Percentiles rank a stretch among this genome's conserved stretches.
These are phyloP conservation scores for Malassezia cuniculi DNA, from an alignment of 1,284 basidiomycete species.

Conservation along the genomic window DNA sequence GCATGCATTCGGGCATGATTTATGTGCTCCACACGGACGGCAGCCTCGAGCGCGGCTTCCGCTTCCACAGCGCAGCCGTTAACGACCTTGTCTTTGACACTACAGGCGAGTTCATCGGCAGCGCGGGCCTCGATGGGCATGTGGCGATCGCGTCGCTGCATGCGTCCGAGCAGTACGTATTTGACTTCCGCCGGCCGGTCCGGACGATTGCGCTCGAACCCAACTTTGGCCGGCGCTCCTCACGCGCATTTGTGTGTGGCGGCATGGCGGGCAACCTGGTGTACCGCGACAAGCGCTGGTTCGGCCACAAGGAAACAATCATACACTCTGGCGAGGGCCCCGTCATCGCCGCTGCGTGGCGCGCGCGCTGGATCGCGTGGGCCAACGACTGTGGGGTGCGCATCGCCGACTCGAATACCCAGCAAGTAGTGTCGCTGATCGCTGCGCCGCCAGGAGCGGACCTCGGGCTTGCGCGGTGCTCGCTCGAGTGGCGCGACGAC, in stretches of 20 bases:
- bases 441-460: slow-evolving; percentile 68
- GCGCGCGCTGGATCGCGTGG: slow-evolving; percentile 79
- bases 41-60: slow-evolving; percentile 73
- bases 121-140: slow-evolving; percentile 87
- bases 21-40: slow-evolving; percentile 71
- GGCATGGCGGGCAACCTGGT: slow-evolving; percentile 78
- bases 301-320: slow-evolving; percentile 80
- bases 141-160: slow-evolving; percentile 75
- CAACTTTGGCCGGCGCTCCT: slow-evolving; percentile 65
- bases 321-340: slow-evolving; percentile 83
- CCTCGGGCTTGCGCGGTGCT: slow-evolving; percentile 84
- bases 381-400: slow-evolving; percentile 92
- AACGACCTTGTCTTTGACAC: slow-evolving; percentile 73
- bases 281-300: slow-evolving; percentile 86
- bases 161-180: slow-evolving; percentile 64
- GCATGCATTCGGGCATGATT: slow-evolving; percentile 81
- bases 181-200: slow-evolving; percentile 86
- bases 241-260: slow-evolving; percentile 79
- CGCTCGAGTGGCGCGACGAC: slow-evolving; percentile 80
- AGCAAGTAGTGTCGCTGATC: slow-evolving; percentile 73
- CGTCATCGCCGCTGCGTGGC: slow-evolving; percentile 83
- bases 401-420: slow-evolving; percentile 72
- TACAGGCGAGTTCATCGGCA: slow-evolving; percentile 77
- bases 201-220: slow-evolving; percentile 81
- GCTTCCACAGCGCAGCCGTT: slow-evolving; percentile 80